Evolutionary conservation across 2,329 filamentous ascomycete genomes (phyloP).

Genomic region (Botrytis tulipae): DNA sequence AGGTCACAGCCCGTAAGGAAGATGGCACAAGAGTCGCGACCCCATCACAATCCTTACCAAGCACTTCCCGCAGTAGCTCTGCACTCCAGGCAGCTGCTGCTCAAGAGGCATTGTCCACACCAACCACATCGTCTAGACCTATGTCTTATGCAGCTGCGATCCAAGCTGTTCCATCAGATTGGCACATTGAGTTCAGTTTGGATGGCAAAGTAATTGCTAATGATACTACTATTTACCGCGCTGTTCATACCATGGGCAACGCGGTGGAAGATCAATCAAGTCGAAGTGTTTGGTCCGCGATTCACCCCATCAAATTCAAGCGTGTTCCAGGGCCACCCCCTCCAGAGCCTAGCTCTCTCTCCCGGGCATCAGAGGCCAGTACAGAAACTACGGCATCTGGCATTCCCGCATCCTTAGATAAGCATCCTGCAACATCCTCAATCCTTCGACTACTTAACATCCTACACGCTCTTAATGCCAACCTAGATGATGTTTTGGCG

Average conservation of each 20-base stretch:
- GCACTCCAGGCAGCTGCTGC: conserved; percentile 41
- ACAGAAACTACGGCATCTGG: conserved; percentile 55
- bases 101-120: conserved; percentile 41
- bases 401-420: conserved; percentile 76
- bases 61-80: conserved; percentile 44
- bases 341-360: conserved; percentile 64
- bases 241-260: conserved; percentile 65
- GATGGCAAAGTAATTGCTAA: conserved; percentile 80
- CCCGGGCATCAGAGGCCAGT: conserved; percentile 48
- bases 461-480: conserved; percentile 87
- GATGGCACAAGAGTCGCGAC: conserved; percentile 86
- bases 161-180: conserved; percentile 80
- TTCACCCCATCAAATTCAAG: conserved; percentile 90
- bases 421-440: conserved; percentile 79
- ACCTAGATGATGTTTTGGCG: conserved; percentile 84
- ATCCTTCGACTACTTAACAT: conserved; percentile 88
- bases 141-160: conserved; percentile 84
- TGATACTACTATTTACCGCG: conserved; percentile 93
- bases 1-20: conserved; percentile 86
- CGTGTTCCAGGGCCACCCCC: conserved; percentile 81
- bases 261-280: conserved; percentile 63
- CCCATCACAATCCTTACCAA: conserved; percentile 61
- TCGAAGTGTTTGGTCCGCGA: conserved; percentile 83
- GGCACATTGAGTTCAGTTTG: conserved; percentile 95
- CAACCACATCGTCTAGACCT: conserved; percentile 57